Evolutionary conservation across 1,139 yeast genomes (phyloP).

Genomic region (Taiozyma onychis): DNA sequence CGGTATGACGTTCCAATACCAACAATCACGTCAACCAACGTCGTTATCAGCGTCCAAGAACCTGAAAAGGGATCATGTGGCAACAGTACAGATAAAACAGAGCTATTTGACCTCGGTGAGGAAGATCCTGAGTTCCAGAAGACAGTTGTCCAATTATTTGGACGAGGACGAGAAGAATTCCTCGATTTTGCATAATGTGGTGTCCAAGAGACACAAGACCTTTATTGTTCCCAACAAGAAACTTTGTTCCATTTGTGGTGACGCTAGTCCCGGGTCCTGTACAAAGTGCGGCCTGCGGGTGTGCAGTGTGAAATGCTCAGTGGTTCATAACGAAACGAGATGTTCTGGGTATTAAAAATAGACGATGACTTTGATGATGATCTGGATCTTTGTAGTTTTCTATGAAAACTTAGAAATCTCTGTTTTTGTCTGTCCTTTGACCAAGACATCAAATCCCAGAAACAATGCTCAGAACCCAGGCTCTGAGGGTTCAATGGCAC

Average conservation of each 20-base stretch:
- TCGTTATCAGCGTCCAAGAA: slow-evolving; percentile 11
- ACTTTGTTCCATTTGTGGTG: slow-evolving; percentile 39
- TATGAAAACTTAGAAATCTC: not conserved
- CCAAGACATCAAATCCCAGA: not conserved
- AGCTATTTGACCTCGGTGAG: slow-evolving; percentile 23
- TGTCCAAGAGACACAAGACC: slow-evolving; percentile 17
- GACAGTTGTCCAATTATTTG: slow-evolving; percentile 32
- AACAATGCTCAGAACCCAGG: not conserved
- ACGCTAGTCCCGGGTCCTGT: slow-evolving; percentile 33
- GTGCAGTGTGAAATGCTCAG: slow-evolving; percentile 34
- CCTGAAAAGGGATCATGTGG: slow-evolving; percentile 17
- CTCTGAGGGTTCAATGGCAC: not conserved
- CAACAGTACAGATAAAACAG: slow-evolving; percentile 18
- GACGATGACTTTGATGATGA: not conserved
- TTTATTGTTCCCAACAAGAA: slow-evolving; percentile 30
- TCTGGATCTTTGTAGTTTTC: not conserved
- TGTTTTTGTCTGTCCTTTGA: not conserved
- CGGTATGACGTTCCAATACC: slow-evolving; percentile 23
- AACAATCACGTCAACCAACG: slow-evolving; percentile 12
- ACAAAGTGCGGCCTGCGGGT: slow-evolving; percentile 33
- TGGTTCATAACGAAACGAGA: slow-evolving; percentile 37
- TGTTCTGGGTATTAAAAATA: slow-evolving; percentile 24
- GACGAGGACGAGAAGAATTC: slow-evolving; percentile 31
- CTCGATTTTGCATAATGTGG: slow-evolving; percentile 19
- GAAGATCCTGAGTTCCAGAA: slow-evolving; percentile 33